Base-by-base conservation (phyloP, 495 filamentous ascomycete genomes). In the Lophiostoma macrostomum region DNA sequence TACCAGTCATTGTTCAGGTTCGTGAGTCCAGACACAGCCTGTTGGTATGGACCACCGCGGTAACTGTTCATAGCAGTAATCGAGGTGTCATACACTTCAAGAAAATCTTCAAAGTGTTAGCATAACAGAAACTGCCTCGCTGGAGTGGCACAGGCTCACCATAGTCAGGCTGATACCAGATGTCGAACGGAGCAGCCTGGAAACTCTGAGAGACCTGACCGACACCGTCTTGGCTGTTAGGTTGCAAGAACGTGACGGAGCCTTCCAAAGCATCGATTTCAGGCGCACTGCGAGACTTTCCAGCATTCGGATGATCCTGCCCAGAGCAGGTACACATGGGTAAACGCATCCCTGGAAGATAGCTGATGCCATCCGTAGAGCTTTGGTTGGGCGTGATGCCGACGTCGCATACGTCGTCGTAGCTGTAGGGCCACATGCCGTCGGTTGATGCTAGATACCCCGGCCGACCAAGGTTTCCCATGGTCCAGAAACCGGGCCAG, bases 401-500 rank as follows among this genome's bases (percentile, higher is more conserved):
- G 5, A 76, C 77, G 65, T 90, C 86, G 60, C 86, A 90, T 27
- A 75, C 68, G 56, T 89, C 77, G 39, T 81, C 69, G 63, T 90
- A 90, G 60, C 83, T 87, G 69, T 88, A 90, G 1, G 86, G 86
- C 86, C 84, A 88, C 63, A 86, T 71, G n/a, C 85, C 85, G 50
- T 88, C 85, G 2, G 84, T 86, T 0, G 80, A 83, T 11, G 82
- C 77, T 23, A 80, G 78, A 68, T 86, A 84, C 6, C 85, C 85
- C 25, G 84, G 81, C 46, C 85, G 77, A 34, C 79, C 84, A 3
- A 88, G 73, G 53, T 88, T 88, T 0, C 84, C 84, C 84, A 87
- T 86, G 0, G 86, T 77, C 86, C 86, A 90, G 68, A 88, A 87
- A 59, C 86, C 86, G 47, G 86, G 86, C 86, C 86, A 90, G 67